Conservation (phyloP, 306 rosid species). For the Inga oerstediana region DNA sequence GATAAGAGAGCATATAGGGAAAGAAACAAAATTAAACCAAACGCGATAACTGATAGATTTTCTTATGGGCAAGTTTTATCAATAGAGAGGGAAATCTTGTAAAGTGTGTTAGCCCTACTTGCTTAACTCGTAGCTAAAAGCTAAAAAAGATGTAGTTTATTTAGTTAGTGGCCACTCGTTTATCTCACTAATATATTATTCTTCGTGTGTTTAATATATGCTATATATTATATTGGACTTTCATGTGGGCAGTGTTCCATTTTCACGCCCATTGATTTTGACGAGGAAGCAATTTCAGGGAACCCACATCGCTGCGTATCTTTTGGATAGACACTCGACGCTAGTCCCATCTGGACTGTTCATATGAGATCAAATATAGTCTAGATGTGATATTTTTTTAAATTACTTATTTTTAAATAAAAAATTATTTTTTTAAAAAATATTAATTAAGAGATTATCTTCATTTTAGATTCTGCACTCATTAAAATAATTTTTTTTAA, state of each 20-base stretch:
- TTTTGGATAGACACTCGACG: too few species aligned
- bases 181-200: constrained; percentile 36
- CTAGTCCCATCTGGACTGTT: too few species aligned
- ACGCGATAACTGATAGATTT: constrained; percentile 8
- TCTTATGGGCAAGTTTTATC: not conserved
- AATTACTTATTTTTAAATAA: too few species aligned
- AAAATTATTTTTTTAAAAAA: too few species aligned
- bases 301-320: too few species aligned
- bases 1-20: constrained; percentile 18
- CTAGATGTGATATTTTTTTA: too few species aligned
- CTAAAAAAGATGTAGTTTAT: constrained; percentile 17
- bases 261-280: constrained; percentile 63
- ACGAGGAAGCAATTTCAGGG: constrained; percentile 32
- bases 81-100: not conserved
- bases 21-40: constrained; percentile 11
- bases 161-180: constrained; percentile 70
- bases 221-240: constrained; percentile 39
- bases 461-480: too few species aligned
- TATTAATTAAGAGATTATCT: too few species aligned
- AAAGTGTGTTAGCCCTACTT: not conserved
- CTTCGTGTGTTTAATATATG: constrained; percentile 34
- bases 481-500: too few species aligned
- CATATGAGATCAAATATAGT: too few species aligned
- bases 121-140: constrained; percentile 24
- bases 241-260: constrained; percentile 50